Evolutionary conservation across 2,329 filamentous ascomycete genomes (phyloP).

Genomic region (Sporothrix brunneoviolacea): DNA sequence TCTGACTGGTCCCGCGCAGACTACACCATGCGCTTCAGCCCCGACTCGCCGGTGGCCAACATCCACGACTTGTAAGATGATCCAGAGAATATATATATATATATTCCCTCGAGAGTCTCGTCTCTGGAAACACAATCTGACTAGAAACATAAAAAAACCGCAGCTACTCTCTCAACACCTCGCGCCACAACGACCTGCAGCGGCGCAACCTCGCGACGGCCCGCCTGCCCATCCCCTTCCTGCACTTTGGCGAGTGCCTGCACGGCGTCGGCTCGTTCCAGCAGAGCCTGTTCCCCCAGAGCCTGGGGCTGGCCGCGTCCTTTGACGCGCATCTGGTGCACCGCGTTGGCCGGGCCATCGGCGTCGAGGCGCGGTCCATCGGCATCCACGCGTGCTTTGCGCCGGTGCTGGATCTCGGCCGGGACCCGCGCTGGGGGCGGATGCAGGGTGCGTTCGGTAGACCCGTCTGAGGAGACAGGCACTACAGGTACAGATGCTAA

Average conservation of each 20-base stretch:
- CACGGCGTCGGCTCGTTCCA: constrained; percentile 8
- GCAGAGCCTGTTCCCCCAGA: constrained; percentile 6
- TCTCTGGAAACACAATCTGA: too few species aligned
- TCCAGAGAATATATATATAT: too few species aligned
- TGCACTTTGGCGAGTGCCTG: constrained; percentile 9
- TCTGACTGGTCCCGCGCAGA: too few species aligned
- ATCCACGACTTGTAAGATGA: constrained; percentile 8
- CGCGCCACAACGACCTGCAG: constrained; percentile 6
- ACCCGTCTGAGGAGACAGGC: too few species aligned
- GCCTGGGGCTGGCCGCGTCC: background rate
- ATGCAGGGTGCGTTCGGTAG: too few species aligned
- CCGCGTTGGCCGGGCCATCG: background rate
- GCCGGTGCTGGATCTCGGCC: background rate
- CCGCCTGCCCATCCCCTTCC: background rate
- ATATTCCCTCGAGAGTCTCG: too few species aligned
- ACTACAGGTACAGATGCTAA: too few species aligned
- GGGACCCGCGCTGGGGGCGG: constrained; percentile 4
- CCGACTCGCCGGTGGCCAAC: background rate
- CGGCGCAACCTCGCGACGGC: background rate
- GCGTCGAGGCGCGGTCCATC: background rate
- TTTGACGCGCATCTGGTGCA: constrained; percentile 1
- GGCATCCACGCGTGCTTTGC: constrained; percentile 7
- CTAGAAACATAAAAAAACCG: too few species aligned
- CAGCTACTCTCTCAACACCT: background rate
- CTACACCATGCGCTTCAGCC: background rate